Conservation (phyloP, 192 early-diverging fungal species). For the Gigaspora rosea region DNA sequence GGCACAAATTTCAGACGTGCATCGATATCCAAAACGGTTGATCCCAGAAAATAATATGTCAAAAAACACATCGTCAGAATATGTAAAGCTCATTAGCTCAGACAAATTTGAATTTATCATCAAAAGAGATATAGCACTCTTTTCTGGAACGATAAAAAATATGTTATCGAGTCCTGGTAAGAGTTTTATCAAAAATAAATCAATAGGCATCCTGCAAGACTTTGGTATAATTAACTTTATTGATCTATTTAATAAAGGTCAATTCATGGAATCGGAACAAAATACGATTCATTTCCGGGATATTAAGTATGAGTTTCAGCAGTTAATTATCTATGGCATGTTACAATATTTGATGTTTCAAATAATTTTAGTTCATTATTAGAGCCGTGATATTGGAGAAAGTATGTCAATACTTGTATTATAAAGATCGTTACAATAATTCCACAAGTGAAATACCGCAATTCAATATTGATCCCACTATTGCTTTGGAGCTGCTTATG, state of each 20-base stretch:
- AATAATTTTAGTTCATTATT: neutral
- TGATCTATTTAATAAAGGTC: constrained; percentile 50
- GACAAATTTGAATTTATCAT: constrained; percentile 93
- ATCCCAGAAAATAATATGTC: too few relatives aligned
- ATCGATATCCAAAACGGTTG: too few relatives aligned
- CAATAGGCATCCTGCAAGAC: neutral
- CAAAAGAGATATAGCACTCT: constrained; percentile 82
- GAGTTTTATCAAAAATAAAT: neutral
- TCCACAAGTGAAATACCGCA: constrained; percentile 78
- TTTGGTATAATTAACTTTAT: neutral
- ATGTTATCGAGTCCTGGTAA: constrained; percentile 88
- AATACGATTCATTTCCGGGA: constrained; percentile 87
- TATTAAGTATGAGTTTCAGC: constrained; percentile 70
- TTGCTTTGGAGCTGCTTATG: constrained; percentile 90
- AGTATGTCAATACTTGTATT: constrained; percentile 93
- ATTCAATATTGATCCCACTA: constrained; percentile 86
- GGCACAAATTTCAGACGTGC: too few relatives aligned
- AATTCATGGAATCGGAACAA: constrained; percentile 89
- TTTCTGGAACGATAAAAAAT: constrained; percentile 91
- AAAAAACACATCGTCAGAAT: constrained; percentile 36
- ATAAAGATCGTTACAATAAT: constrained; percentile 75
- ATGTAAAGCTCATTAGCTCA: constrained; percentile 83
- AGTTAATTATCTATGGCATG: neutral
- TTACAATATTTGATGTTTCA: constrained; percentile 3
- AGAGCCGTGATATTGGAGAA: constrained; percentile 91